Evolutionary conservation across 352 stramenopile genomes (phyloP).

Genomic region (Poterioochromonas sp.): DNA sequence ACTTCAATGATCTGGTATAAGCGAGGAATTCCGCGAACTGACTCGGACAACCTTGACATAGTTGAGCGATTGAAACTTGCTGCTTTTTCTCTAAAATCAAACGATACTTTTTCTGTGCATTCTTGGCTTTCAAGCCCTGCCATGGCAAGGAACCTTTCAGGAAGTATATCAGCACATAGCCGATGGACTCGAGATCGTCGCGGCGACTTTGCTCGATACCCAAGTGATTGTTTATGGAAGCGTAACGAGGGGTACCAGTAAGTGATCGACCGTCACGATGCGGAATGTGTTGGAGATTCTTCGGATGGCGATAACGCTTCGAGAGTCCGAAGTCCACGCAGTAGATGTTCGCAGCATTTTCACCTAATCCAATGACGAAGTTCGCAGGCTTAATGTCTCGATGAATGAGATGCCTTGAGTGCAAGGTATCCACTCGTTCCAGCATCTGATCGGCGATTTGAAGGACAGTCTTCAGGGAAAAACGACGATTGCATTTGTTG

Average conservation of each 20-base stretch:
- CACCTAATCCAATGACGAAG: conserved; percentile 75
- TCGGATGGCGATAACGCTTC: conserved; percentile 78
- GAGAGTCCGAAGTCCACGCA: conserved; percentile 86
- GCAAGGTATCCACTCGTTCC: conserved; percentile 80
- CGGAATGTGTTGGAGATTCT: conserved; percentile 82
- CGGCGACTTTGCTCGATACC: conserved; percentile 92
- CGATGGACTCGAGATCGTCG: conserved; percentile 93
- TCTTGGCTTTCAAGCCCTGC: conserved; percentile 86
- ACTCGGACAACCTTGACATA: conserved; percentile 67
- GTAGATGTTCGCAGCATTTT: conserved; percentile 61
- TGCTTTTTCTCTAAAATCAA: conserved; percentile 99
- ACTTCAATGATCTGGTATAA: conserved; percentile 81
- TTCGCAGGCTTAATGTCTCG: conserved; percentile 88
- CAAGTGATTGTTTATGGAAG: conserved; percentile 96
- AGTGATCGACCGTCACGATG: conserved; percentile 75
- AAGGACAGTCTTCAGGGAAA: conserved; percentile 51
- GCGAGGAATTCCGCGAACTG: conserved; percentile 73
- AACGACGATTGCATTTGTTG: conserved; percentile 59
- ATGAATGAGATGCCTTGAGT: conserved; percentile 77
- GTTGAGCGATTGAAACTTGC: conserved; percentile 75
- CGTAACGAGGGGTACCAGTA: conserved; percentile 91
- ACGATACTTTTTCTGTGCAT: conserved; percentile 79
- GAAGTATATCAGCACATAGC: conserved; percentile 87
- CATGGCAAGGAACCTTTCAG: conserved; percentile 86
- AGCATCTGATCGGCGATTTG: conserved; percentile 80